phyloP scores from a whole-genome alignment of 2,329 filamentous ascomycete species.

The Alternaria sp. region DNA sequence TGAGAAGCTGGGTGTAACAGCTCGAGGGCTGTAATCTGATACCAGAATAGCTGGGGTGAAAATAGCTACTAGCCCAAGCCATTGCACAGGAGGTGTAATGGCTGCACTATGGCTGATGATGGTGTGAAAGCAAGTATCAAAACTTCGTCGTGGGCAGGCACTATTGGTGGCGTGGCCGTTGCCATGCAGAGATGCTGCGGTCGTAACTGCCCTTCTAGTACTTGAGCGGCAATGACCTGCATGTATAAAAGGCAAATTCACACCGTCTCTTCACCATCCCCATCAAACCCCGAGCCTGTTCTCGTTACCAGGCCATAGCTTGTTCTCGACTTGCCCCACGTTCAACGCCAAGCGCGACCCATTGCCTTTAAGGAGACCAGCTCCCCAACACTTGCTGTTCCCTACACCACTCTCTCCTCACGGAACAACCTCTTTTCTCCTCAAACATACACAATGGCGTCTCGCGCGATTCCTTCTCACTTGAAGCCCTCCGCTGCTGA shows the following conservation, averaged over 20 bases:
- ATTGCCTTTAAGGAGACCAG: slow-evolving; percentile 32
- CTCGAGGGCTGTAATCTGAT: neutral
- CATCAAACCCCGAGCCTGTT: slow-evolving; percentile 11
- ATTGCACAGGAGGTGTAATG: neutral
- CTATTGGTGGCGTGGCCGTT: slow-evolving; percentile 20
- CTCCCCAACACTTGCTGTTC: slow-evolving; percentile 23
- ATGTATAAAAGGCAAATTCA: slow-evolving; percentile 22
- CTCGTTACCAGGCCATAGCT: slow-evolving; percentile 22
- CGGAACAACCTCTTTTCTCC: slow-evolving; percentile 3
- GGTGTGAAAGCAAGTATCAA: neutral
- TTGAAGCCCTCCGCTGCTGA: slow-evolving; percentile 68
- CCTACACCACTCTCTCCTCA: slow-evolving; percentile 9
- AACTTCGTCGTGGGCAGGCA: slow-evolving; percentile 5
- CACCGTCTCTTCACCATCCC: slow-evolving; percentile 18
- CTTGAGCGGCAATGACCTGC: slow-evolving; percentile 16
- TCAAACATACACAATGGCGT: slow-evolving; percentile 65
- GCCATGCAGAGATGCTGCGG: slow-evolving; percentile 21
- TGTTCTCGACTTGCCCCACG: slow-evolving; percentile 35
- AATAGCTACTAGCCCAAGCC: neutral
- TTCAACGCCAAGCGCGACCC: slow-evolving; percentile 19
- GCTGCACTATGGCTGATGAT: neutral
- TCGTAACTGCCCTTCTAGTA: slow-evolving; percentile 18
- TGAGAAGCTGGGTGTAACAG: neutral
- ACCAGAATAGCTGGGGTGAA: neutral
- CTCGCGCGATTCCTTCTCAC: slow-evolving; percentile 79